These are phyloP conservation scores for Suillus tomentosus DNA, from an alignment of 768 basidiomycete genomes.

Conservation along the genomic window DNA sequence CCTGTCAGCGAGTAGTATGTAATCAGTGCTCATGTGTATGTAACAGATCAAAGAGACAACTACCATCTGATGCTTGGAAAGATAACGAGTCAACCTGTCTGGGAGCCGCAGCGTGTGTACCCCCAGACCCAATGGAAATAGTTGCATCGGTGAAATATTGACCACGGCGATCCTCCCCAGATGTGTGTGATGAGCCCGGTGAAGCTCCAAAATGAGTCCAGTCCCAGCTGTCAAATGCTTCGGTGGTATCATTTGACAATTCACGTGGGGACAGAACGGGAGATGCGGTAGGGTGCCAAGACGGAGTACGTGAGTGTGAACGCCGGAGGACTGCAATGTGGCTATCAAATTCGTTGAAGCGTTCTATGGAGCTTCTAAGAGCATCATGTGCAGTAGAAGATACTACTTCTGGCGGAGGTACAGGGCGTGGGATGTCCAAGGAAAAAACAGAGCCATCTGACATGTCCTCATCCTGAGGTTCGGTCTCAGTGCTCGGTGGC, in stretches of 20 bases:
- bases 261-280: constrained; percentile 28
- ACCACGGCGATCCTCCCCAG: constrained; percentile 3
- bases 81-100: constrained; percentile 4
- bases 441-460: constrained; percentile 38
- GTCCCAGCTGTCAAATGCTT: constrained; percentile 10
- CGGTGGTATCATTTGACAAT: constrained; percentile 18
- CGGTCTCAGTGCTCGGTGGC: constrained; percentile 40
- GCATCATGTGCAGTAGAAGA: constrained; percentile 35
- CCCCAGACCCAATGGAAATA: constrained; percentile 4
- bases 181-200: background rate
- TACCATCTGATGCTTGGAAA: constrained; percentile 6
- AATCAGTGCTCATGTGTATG: constrained; percentile 3
- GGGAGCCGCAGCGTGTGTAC: constrained; percentile 8
- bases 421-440: constrained; percentile 23
- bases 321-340: constrained; percentile 52
- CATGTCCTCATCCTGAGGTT: constrained; percentile 56
- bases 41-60: background rate
- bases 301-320: constrained; percentile 34
- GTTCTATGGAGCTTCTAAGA: constrained; percentile 48
- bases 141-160: constrained; percentile 10
- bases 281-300: constrained; percentile 27
- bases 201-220: constrained; percentile 9
- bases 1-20: constrained; percentile 2
- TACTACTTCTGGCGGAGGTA: constrained; percentile 17
- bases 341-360: constrained; percentile 55